Percentiles rank a stretch among this genome's conserved stretches.
phyloP scores from a whole-genome alignment of 345 rosid species.

The Moricandia moricandioides region DNA sequence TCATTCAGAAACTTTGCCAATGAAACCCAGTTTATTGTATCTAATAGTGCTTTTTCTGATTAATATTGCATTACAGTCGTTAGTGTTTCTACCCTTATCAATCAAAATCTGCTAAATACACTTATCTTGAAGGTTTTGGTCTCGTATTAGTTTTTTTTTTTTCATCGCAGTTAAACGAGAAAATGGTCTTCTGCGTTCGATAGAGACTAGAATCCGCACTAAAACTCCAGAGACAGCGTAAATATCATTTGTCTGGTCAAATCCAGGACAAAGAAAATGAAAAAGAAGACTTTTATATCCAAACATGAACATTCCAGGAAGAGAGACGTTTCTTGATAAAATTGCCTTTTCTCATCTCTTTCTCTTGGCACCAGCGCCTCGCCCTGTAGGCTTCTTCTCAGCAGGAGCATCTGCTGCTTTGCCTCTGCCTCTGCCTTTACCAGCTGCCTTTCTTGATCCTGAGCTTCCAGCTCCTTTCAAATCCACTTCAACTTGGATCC shows the following conservation, averaged over 20 bases:
- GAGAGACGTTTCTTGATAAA: conserved; percentile 1
- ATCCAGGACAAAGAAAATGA: not conserved
- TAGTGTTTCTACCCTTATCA: not conserved
- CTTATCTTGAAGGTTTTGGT: not conserved
- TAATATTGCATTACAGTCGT: not conserved
- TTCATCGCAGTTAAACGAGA: not conserved
- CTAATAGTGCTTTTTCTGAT: not conserved
- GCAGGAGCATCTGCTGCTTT: conserved; percentile 48
- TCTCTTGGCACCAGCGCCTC: conserved; percentile 66
- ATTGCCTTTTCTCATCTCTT: conserved; percentile 48
- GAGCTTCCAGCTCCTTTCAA: conserved; percentile 56
- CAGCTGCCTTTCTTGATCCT: conserved; percentile 48
- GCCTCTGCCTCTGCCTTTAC: conserved; percentile 36
- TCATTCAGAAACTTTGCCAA: not conserved
- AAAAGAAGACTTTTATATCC: not conserved
- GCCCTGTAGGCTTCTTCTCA: conserved; percentile 60
- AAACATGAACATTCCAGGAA: conserved; percentile 2
- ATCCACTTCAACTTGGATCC: conserved; percentile 76
- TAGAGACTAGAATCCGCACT: not conserved
- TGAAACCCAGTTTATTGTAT: not conserved
- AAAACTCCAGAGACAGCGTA: not conserved
- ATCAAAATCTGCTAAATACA: not conserved
- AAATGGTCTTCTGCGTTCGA: not conserved
- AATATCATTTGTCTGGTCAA: not conserved
- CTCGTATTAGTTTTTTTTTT: not conserved